Evolutionary conservation across 805 yeast genomes (phyloP).

Genomic region (Lipomyces orientalis): DNA sequence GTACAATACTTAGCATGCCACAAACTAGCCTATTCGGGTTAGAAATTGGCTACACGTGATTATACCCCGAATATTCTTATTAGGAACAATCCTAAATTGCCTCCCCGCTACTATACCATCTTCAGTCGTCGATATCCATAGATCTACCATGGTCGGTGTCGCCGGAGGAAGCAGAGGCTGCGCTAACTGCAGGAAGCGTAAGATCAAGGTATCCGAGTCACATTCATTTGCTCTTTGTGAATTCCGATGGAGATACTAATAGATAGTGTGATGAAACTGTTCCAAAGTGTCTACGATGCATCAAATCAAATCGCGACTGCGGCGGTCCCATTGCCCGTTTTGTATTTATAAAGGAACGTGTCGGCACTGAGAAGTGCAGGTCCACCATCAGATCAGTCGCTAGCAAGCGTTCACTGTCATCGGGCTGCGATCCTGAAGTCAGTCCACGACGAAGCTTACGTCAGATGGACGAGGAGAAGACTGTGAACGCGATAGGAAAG

Average conservation of each 20-base stretch:
- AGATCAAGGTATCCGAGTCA: constrained; percentile 22
- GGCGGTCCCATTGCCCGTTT: constrained; percentile 25
- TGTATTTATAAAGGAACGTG: constrained; percentile 14
- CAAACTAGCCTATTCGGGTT: too few species aligned
- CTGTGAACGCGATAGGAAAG: background rate
- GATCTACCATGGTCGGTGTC: constrained; percentile 32
- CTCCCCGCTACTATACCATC: too few species aligned
- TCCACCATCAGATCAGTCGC: background rate
- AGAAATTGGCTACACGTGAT: too few species aligned
- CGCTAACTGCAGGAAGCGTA: constrained; percentile 24
- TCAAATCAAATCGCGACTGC: constrained; percentile 25
- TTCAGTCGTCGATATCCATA: too few species aligned
- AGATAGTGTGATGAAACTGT: constrained; percentile 28
- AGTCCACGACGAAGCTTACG: background rate
- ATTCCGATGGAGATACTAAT: background rate
- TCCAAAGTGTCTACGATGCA: constrained; percentile 28
- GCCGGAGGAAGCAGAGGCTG: constrained; percentile 37
- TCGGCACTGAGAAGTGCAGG: background rate
- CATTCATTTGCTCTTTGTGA: background rate
- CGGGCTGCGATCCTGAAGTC: background rate
- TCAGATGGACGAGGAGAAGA: background rate
- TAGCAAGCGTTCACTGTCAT: background rate
- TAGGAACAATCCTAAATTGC: too few species aligned
- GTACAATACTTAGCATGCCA: too few species aligned
- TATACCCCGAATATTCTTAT: too few species aligned